Conservation (phyloP, 306 rosid genomes). For the Fagus sylvatica region DNA sequence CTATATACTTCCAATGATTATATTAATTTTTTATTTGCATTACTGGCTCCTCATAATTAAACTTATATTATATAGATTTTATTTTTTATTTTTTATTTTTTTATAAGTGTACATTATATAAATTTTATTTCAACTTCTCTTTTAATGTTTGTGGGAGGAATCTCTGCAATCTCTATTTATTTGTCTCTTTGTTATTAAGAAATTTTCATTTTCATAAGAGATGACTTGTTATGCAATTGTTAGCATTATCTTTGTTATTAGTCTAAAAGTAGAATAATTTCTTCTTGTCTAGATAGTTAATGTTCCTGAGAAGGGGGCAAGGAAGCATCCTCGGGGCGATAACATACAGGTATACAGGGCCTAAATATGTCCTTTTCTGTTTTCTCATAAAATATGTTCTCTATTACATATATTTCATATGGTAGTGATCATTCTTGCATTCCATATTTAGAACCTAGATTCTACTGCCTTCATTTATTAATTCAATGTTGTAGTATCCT, state of each 20-base stretch:
- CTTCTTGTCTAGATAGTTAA: constrained; percentile 82
- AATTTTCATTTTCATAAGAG: background rate
- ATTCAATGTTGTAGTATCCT: background rate
- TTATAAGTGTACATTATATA: too few species aligned
- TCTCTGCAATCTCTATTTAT: background rate
- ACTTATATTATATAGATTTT: too few species aligned
- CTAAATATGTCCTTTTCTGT: background rate
- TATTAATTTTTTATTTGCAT: background rate
- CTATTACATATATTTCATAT: background rate
- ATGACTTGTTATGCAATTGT: constrained; percentile 9
- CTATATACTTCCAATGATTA: background rate
- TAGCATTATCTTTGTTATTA: constrained; percentile 20
- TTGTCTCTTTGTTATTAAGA: background rate
- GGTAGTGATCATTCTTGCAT: background rate
- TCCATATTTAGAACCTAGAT: background rate
- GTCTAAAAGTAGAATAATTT: constrained; percentile 35
- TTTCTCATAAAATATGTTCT: background rate
- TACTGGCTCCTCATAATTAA: background rate
- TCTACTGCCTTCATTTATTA: background rate
- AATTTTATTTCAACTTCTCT: too few species aligned
- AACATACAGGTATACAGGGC: constrained; percentile 77
- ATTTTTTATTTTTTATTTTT: too few species aligned
- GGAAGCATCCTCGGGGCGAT: constrained; percentile 95
- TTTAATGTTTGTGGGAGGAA: too few species aligned
- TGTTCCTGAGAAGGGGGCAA: constrained; percentile 97